Evolutionary conservation across 306 rosid species (phyloP), one percentile per base, ranked within the genome.

Genomic region (Cicer pinnatifidum): DNA sequence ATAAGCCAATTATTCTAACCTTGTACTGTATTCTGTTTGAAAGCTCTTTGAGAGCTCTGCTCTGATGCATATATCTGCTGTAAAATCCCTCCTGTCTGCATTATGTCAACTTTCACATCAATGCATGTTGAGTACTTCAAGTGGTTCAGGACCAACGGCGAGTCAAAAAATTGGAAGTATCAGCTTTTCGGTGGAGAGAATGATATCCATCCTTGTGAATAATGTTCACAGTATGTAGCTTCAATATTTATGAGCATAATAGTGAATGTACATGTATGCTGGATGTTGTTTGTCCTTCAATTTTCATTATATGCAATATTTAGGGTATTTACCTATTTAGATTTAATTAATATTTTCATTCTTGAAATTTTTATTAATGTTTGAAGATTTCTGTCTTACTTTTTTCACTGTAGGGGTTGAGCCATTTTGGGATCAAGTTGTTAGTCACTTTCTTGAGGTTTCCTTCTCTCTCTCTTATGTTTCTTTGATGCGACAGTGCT

Each of bases 1-100:
- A 48, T 40, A 11, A 58, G 57, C 41, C 56, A 62, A 57, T 69
- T 70, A 44, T 51, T 67, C 91, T 89, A 79, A 82, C 85, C 47
- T 71, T 28, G 11, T 82, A 68, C 80, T 69, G 69, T 50, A 68
- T 82, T 75, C 65, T 44, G n/a, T 76, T 80, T 78, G 69, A 58
- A 77, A 93, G 98, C 91, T 93, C 70, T 93, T 93, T 75, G 98
- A 93, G 83, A 91, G 98, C 90, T 93, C 97, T 71, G 97, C 94
- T 23, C 75, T 93, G 75, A 93, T 93, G 98, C 80, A 93, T 82
- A 74, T 91, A 73, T 85, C 96, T 81, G 92, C 98, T 37, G 96
- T 93, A 54, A 91, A 91, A 78, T 89, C 97, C 78, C 98, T 93
- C 65, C 87, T 93, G 77, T 89, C 91, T 78, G 98, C 98, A 68